Conservation (phyloP, 352 stramenopile genomes). For the Pythium myriotylum region DNA sequence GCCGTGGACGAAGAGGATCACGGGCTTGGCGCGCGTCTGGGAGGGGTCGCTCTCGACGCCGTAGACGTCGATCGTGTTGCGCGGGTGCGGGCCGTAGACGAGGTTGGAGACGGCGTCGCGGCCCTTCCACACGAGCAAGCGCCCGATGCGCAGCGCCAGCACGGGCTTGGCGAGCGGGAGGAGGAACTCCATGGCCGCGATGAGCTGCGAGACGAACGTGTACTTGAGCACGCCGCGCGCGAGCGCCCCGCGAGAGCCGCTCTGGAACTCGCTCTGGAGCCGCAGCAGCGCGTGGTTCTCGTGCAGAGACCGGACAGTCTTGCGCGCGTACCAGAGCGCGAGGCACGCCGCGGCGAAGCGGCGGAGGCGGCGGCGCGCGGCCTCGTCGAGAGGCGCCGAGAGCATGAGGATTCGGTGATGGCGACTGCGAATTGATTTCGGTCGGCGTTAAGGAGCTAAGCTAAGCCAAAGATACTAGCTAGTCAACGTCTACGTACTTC, state of each 20-base stretch:
- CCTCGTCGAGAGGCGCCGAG: conserved; percentile 19
- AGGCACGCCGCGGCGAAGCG: conserved; percentile 22
- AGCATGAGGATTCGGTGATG: no score
- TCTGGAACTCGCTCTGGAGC: conserved; percentile 21
- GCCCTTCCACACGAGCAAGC: conserved; percentile 44
- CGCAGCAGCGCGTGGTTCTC: conserved; percentile 29
- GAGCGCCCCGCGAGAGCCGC: conserved; percentile 8
- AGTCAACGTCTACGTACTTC: neutral
- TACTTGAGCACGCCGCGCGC: conserved; percentile 37
- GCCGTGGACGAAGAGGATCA: conserved; percentile 92
- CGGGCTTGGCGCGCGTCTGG: conserved; percentile 37
- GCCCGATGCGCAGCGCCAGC: conserved; percentile 45
- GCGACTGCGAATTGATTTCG: no score
- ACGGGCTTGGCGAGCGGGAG: conserved; percentile 58
- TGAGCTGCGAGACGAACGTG: conserved; percentile 49
- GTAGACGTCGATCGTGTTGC: conserved; percentile 67
- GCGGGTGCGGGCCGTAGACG: conserved; percentile 50
- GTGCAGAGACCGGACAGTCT: conserved; percentile 27
- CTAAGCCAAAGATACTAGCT: neutral
- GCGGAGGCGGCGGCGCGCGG: conserved; percentile 19
- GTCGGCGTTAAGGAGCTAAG: neutral
- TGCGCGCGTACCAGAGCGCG: conserved; percentile 31
- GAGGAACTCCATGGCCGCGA: conserved; percentile 55
- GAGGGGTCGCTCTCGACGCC: conserved; percentile 28
- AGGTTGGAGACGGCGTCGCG: conserved; percentile 32